Percentiles rank a stretch among this genome's conserved stretches.
These are phyloP conservation scores for Ceratocystis cacaofunesta DNA, from an alignment of 2,329 filamentous ascomycete genomes.

Conservation along the genomic window DNA sequence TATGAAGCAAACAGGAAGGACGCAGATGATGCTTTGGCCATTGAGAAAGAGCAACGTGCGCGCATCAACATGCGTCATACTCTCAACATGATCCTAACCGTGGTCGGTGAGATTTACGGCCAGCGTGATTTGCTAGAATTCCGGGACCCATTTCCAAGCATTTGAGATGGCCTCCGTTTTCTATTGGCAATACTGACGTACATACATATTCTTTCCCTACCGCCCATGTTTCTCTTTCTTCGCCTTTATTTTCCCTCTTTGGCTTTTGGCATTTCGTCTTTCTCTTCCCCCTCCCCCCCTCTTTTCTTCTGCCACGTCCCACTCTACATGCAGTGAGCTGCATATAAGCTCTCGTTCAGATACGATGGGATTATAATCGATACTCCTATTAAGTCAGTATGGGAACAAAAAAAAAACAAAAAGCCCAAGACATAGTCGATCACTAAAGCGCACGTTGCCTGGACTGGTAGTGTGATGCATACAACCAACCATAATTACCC, in stretches of 20 bases:
- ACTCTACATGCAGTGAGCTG: no score
- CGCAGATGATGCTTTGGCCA: constrained; percentile 20
- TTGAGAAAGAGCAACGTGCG: constrained; percentile 24
- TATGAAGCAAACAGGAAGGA: constrained; percentile 17
- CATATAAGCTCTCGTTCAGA: background rate
- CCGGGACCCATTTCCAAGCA: constrained; percentile 43
- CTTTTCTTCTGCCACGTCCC: no score
- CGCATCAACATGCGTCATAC: constrained; percentile 49
- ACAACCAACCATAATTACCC: background rate
- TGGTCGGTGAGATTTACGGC: constrained; percentile 78
- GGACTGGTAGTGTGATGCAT: background rate
- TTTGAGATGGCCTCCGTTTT: constrained; percentile 21
- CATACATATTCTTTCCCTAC: background rate
- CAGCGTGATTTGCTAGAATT: constrained; percentile 73
- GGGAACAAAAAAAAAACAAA: background rate
- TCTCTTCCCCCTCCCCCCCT: no score
- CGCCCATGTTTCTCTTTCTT: background rate
- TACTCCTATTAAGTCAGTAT: background rate
- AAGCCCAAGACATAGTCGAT: background rate
- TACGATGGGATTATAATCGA: background rate
- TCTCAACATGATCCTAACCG: constrained; percentile 79
- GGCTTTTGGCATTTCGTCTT: no score
- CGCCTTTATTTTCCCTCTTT: no score
- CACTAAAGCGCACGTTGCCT: background rate
- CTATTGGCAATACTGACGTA: background rate